A percentile compares a stretch with the other conserved stretches of the same genome.
phyloP scores from a whole-genome alignment of 2,329 filamentous ascomycete species.

The Diaporthe sp. region DNA sequence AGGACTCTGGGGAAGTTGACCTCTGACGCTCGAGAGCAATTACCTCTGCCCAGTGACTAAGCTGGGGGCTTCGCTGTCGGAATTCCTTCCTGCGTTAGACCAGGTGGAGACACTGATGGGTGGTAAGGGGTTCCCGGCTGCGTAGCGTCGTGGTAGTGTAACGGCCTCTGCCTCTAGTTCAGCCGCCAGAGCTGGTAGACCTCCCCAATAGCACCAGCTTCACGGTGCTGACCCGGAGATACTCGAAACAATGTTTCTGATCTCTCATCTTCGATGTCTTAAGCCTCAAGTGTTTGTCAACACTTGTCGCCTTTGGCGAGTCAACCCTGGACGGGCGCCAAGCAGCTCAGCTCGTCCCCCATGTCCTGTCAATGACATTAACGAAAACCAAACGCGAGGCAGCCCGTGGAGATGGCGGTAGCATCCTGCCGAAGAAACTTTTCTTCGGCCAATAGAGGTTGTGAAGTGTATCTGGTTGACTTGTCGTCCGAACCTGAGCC shows the following conservation, averaged over 20 bases:
- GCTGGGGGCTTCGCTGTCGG: constrained; percentile 11
- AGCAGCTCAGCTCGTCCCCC: constrained; percentile 1
- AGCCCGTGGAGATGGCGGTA: neutral
- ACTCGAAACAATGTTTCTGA: constrained; percentile 25
- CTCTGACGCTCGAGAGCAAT: constrained; percentile 17
- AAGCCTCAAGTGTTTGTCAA: neutral
- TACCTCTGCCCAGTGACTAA: constrained; percentile 16
- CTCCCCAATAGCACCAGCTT: neutral
- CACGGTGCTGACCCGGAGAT: neutral
- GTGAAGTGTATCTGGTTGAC: neutral
- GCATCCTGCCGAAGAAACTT: neutral
- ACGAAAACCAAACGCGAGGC: neutral
- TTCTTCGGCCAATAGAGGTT: constrained; percentile 10
- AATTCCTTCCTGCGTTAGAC: constrained; percentile 28
- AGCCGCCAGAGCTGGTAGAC: neutral
- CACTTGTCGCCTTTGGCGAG: neutral
- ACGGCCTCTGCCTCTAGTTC: constrained; percentile 30
- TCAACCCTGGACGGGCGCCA: neutral
- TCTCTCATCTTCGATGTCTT: constrained; percentile 16
- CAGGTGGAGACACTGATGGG: constrained; percentile 2
- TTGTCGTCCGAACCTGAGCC: neutral
- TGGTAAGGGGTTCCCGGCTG: constrained; percentile 33
- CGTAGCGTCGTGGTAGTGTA: constrained; percentile 24
- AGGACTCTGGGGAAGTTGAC: neutral
- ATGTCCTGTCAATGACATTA: neutral